Base-by-base conservation (phyloP, 148 eudicot species). In the Diospyros lotus region DNA sequence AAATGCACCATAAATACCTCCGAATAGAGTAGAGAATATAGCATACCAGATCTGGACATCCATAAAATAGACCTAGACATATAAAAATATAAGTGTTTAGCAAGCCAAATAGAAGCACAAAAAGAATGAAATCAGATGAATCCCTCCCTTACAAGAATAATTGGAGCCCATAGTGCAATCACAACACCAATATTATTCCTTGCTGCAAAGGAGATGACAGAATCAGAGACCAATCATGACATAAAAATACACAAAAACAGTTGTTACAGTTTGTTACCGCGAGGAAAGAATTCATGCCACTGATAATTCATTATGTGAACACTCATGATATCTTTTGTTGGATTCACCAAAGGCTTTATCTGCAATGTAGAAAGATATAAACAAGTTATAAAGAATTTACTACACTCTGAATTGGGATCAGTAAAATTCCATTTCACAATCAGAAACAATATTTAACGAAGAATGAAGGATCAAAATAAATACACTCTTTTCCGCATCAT, bases 31-130 rank as follows among this genome's bases (percentile, higher is more conserved):
- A 70, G 99, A 96, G 85, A 93, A 93, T 86, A 96, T 96, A 76
- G 99, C 99, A 91, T 96, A 96, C 99, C 99, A 96, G 15, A 96
- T 96, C 80, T 96, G 99, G 66, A 89, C 77, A 79, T 96, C 99
- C 99, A 96, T 96, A 84, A 96, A 96, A 83, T 96, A 96, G 58
- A 96, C 99, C 99, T 96, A 76, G 54, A 72, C 17, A 14, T 6
- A 11, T 68, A 12, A 42, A 73, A 9, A 10, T 45, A 12, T 7
- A 28, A 28, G 0, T 28, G 28, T 28, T 28, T 41, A 10, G 14
- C 51, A 58, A 28, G 50, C 15, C 39, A 64, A 42, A 73, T 8
- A 64, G 56, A 17, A 50, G 56, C 4, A 9, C 38, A 58, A 40
- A 9, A 46, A 62, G 64, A 56, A 11, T 51, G 28, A 41, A 28